phyloP scores from a whole-genome alignment of 345 rosid genomes.

The Microthlaspi erraticum region DNA sequence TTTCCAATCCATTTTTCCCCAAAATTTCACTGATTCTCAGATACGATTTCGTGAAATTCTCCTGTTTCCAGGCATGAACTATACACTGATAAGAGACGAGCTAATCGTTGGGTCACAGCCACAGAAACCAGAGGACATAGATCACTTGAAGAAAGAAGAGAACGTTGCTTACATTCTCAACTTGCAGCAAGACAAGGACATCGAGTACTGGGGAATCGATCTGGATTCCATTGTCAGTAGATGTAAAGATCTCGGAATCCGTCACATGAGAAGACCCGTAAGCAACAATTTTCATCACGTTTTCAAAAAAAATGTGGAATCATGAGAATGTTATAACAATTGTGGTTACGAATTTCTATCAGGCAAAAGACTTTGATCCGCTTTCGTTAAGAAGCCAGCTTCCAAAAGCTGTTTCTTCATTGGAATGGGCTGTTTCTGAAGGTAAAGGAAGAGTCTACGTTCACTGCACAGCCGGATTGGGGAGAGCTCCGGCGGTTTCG shows the following conservation, averaged over 20 bases:
- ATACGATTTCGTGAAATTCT: background rate
- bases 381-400: conserved; percentile 79
- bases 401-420: conserved; percentile 78
- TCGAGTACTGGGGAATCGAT: conserved; percentile 85
- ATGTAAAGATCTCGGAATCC: conserved; percentile 66
- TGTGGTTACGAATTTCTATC: background rate
- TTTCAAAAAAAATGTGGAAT: background rate
- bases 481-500: conserved; percentile 94
- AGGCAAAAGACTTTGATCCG: conserved; percentile 91
- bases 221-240: conserved; percentile 56
- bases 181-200: conserved; percentile 86
- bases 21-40: background rate
- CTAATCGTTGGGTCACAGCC: conserved; percentile 95
- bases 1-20: background rate
- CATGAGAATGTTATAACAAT: background rate
- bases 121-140: conserved; percentile 83
- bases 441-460: conserved; percentile 86
- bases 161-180: conserved; percentile 86
- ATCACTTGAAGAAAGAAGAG: conserved; percentile 72
- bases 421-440: conserved; percentile 83
- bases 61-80: conserved; percentile 81
- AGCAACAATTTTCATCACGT: conserved; percentile 38
- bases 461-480: conserved; percentile 94
- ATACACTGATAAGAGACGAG: conserved; percentile 70
- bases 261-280: conserved; percentile 90